Evolutionary conservation across 805 yeast species (phyloP), one percentile per base, ranked within the genome.

Genomic region (Ogataea glucozyma): DNA sequence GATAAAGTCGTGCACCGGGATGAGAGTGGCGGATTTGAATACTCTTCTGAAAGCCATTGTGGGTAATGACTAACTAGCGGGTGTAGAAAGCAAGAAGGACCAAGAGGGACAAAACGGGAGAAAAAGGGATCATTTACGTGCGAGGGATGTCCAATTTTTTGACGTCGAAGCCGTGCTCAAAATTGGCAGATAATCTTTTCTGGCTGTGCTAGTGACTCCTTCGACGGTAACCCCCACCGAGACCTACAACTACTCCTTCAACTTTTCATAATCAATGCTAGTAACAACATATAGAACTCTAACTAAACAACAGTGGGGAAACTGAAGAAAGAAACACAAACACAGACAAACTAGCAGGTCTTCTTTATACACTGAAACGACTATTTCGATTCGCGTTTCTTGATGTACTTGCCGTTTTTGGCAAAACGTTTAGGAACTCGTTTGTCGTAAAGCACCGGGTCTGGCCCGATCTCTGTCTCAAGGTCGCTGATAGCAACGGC

Each of bases 401-500:
- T 51, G 26, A 46, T 38, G 17, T 29, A 43, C 35, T 50, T 52
- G 33, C 53, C 54, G 31, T 49, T 52, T 22, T 49, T 52, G 21
- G 50, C 51, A 37, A 50, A 48, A 37, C 49, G 39, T 31, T 44
- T 53, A 5, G 53, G 54, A 9, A 48, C 17, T 30, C 49, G 49
- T 31, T 48, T 46, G 35, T 26, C 39, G 29, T 36, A 22, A 26
- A 17, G 31, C 13, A 17, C 26, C 29, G 24, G 24, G 18, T 36
- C 39, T 6, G 30, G 16, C 27, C 42, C 48, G 20, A 33, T 33
- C 6, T 33, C 39, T 6, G 32, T 17, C 26, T 39, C 49, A 27
- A 35, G 33, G 24, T 37, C 48, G 19, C 41, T 45, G 19, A 31
- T 6, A 4, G 22, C 41, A 13, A 21, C 31, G 26, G 29, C 34